phyloP scores from a whole-genome alignment of 495 filamentous ascomycete species.

The Tuber aestivum region DNA sequence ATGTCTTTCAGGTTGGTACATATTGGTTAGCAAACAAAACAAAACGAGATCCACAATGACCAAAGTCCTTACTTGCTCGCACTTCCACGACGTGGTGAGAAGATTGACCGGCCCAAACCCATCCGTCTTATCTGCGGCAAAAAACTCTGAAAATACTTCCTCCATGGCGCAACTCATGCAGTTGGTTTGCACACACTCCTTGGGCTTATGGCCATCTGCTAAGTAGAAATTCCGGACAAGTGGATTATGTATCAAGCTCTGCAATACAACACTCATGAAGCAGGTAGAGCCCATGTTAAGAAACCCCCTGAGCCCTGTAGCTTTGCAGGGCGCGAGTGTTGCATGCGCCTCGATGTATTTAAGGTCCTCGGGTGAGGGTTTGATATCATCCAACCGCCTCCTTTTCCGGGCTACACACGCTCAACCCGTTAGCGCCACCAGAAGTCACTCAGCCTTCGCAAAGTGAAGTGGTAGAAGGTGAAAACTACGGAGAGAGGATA shows the following conservation, averaged over 20 bases:
- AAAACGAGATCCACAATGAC: neutral
- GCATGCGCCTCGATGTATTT: constrained; percentile 58
- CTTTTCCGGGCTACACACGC: constrained; percentile 43
- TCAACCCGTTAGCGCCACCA: constrained; percentile 4
- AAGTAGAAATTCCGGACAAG: constrained; percentile 80
- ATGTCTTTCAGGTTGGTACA: constrained; percentile 56
- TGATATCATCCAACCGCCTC: constrained; percentile 30
- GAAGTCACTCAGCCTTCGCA: constrained; percentile 4
- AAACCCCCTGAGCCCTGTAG: constrained; percentile 72
- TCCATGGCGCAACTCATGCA: constrained; percentile 85
- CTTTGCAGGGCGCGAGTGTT: constrained; percentile 59
- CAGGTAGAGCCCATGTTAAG: constrained; percentile 92
- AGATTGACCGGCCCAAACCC: constrained; percentile 79
- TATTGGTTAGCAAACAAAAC: constrained; percentile 18
- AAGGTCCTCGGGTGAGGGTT: constrained; percentile 50
- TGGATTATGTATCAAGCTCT: constrained; percentile 82
- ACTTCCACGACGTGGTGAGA: constrained; percentile 72
- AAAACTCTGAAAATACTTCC: constrained; percentile 87
- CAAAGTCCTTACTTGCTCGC: constrained; percentile 50
- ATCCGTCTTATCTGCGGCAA: constrained; percentile 69
- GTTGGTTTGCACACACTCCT: constrained; percentile 59
- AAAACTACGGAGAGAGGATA: neutral
- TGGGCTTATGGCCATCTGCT: constrained; percentile 68
- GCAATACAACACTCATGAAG: constrained; percentile 86
- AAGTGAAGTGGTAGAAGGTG: neutral